Evolutionary conservation across 2,329 filamentous ascomycete species (phyloP), one percentile per base, ranked within the genome.

Genomic region (Trichoderma sp.): DNA sequence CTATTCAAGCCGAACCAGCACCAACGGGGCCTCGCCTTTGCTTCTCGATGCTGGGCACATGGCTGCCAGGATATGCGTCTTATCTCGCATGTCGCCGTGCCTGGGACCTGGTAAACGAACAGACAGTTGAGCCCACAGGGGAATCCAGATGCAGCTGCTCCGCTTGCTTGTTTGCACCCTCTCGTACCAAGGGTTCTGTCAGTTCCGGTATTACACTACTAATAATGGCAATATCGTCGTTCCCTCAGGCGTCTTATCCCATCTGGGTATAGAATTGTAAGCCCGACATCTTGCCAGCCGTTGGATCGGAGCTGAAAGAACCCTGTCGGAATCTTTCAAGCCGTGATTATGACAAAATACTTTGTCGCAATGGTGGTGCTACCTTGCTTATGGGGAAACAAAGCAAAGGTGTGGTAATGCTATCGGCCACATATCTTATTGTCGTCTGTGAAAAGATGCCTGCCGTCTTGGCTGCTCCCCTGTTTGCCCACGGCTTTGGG

Each of bases 241-340:
- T 66, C 32, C 47, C 30, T 39, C 50, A 55, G 32, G 32, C 43
- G 26, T 43, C 30, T 57, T 39, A 12, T 55, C 64, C 50, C 47
- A 20, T 57, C 47, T 20, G 32, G 64, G 47, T 28, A n/a, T 57
- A 39, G 32, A 39, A 57, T 30, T 17, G 34, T 67, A 32, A 36
- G 50, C 64, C 62, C 30, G 11, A n/a, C 47, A 39, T 39, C 50
- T 34, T 39, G 20, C 64, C 13, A 66, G 64, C 20, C 20, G 64
- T 39, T 67, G 64, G 47, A 39, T n/a, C 30, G 15, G 64, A 67
- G 64, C 64, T 67, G 64, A 57, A 67, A 39, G 62, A 30, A 17
- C 47, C 64, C 50, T 50, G 32, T 23, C 23, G 11, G 50, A 20
- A 53, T 34, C 63, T 36, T 39, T 36, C 20, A 20, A 20, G n/a